Evolutionary conservation across 2,329 filamentous ascomycete genomes (phyloP).

Genomic region (Fusarium sublunatum): DNA sequence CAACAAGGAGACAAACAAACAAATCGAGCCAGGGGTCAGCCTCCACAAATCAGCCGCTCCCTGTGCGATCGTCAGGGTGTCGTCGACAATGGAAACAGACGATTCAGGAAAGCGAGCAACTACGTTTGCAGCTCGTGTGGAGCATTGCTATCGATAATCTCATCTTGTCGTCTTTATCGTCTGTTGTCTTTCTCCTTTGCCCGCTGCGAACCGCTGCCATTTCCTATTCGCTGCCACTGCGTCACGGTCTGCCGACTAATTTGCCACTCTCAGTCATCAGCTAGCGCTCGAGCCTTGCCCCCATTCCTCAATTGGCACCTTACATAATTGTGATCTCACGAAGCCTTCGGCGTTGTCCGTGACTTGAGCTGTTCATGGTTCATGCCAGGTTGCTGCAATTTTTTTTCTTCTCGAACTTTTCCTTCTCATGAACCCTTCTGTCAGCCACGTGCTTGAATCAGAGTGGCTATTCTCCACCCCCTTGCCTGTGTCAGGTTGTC

Average conservation of each 20-base stretch:
- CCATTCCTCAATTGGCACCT: conserved; percentile 11
- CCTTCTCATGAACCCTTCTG: conserved; percentile 7
- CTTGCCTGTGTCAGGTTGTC: conserved; percentile 17
- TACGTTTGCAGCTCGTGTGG: conserved; percentile 15
- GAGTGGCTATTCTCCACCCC: conserved; percentile 4
- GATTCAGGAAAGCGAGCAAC: conserved; percentile 2
- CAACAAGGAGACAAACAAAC: not conserved
- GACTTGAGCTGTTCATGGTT: not conserved
- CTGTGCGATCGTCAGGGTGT: conserved; percentile 14
- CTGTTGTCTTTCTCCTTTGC: conserved; percentile 1
- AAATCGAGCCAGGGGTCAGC: conserved; percentile 2
- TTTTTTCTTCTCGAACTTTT: conserved; percentile 10
- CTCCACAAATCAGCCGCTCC: conserved; percentile 7
- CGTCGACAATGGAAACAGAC: conserved; percentile 11
- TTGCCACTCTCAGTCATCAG: conserved; percentile 32
- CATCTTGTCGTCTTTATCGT: not conserved
- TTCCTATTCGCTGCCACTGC: conserved; percentile 14
- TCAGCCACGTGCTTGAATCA: conserved; percentile 24
- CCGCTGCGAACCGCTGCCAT: not conserved
- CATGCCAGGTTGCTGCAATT: conserved; percentile 7
- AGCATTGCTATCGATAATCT: conserved; percentile 6
- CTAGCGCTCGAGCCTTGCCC: conserved; percentile 11
- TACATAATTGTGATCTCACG: conserved; percentile 39
- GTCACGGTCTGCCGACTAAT: conserved; percentile 31
- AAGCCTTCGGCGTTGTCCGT: conserved; percentile 40